A percentile compares a stretch with the other conserved stretches of the same genome.
Evolutionary conservation across 2,329 filamentous ascomycete genomes (phyloP).

Genomic region (Fusarium temperatum): DNA sequence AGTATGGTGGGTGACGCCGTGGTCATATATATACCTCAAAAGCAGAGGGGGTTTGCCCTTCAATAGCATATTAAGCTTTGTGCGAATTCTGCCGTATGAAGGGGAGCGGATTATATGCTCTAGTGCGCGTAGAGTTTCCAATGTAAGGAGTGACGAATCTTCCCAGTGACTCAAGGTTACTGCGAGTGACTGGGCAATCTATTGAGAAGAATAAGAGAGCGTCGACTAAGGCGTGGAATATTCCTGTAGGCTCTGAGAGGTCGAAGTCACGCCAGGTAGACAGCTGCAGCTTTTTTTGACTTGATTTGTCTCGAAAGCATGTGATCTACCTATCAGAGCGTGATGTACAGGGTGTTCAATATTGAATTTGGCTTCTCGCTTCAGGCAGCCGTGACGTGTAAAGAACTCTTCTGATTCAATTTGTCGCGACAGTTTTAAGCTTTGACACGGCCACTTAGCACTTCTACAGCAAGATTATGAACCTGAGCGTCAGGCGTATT

Average conservation of each 20-base stretch:
- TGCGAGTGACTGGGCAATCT: neutral
- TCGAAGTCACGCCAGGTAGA: neutral
- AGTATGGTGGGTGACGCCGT: neutral
- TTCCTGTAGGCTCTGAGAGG: neutral
- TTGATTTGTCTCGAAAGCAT: no score
- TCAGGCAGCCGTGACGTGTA: neutral
- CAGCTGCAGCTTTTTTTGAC: no score
- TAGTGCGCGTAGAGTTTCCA: neutral
- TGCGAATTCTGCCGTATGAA: neutral
- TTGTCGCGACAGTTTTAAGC: neutral
- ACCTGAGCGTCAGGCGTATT: neutral
- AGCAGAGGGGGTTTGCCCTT: neutral
- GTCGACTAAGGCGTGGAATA: neutral
- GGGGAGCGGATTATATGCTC: no score
- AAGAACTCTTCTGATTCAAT: neutral
- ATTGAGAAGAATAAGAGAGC: no score
- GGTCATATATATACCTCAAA: neutral
- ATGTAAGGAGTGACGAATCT: no score
- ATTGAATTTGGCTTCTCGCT: neutral
- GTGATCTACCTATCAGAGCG: no score
- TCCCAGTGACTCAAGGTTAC: no score
- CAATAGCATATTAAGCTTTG: neutral
- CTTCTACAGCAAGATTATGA: no score
- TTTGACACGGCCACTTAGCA: no score
- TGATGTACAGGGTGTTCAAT: no score